A percentile compares a stretch with the other conserved stretches of the same genome.
Conservation (phyloP, 2,329 filamentous ascomycete genomes). For the Emmonsia crescens region DNA sequence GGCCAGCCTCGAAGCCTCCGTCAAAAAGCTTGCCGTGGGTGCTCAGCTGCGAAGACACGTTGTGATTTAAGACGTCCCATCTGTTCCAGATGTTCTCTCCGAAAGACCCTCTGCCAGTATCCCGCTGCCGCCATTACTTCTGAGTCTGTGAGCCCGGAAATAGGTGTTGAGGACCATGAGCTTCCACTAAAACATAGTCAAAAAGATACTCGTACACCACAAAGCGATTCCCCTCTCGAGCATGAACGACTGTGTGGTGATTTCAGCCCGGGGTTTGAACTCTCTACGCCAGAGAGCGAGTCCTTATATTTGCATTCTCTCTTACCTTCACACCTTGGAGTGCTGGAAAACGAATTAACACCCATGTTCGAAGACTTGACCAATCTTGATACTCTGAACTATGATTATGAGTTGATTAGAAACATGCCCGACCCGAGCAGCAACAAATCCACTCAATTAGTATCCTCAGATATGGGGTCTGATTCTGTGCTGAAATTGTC, state of each 20-base stretch:
- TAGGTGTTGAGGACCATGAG: too few species aligned
- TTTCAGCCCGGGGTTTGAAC: background rate
- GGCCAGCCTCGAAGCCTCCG: background rate
- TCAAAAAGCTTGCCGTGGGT: slow-evolving; percentile 1
- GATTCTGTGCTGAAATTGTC: background rate
- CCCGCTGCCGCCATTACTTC: background rate
- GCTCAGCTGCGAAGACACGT: slow-evolving; percentile 3
- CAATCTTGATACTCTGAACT: background rate
- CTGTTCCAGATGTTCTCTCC: slow-evolving; percentile 1
- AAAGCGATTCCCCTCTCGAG: background rate
- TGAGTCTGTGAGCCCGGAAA: background rate
- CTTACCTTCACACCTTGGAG: background rate
- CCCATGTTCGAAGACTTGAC: background rate
- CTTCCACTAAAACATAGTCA: background rate
- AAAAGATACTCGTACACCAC: background rate
- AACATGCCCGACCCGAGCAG: background rate
- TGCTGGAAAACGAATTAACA: background rate
- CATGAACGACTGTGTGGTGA: background rate
- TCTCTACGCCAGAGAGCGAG: background rate
- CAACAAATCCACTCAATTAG: background rate
- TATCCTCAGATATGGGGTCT: background rate
- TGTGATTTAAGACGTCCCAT: slow-evolving; percentile 5
- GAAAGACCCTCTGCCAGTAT: background rate
- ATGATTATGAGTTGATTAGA: background rate
- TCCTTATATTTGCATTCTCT: background rate